Evolutionary conservation across 148 eudicot species (phyloP).

Genomic region (Agrostemma githago): DNA sequence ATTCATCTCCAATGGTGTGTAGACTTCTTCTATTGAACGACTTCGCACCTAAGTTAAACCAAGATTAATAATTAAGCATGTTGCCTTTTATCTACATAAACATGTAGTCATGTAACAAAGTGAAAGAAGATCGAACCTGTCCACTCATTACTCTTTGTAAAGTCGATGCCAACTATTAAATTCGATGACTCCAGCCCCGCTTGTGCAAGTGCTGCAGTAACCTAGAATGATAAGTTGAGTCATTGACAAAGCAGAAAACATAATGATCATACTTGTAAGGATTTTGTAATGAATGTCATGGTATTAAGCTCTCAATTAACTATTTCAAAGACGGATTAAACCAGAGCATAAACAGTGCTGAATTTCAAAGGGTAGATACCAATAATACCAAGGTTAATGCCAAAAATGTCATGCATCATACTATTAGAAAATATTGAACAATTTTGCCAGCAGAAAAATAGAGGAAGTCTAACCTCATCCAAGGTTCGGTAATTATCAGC

Average conservation of each 20-base stretch:
- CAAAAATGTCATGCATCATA: background rate
- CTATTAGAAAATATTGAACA: background rate
- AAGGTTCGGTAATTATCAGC: slow-evolving; percentile 77
- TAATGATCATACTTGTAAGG: background rate
- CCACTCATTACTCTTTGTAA: slow-evolving; percentile 99
- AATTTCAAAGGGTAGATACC: background rate
- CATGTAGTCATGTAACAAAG: background rate
- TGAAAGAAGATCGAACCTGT: slow-evolving; percentile 50
- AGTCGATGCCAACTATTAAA: slow-evolving; percentile 92
- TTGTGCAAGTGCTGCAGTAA: slow-evolving; percentile 88
- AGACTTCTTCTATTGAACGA: slow-evolving; percentile 76
- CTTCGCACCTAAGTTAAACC: slow-evolving; percentile 49
- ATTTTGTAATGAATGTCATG: no score
- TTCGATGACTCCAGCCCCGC: slow-evolving; percentile 98
- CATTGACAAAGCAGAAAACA: background rate
- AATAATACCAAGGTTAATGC: background rate
- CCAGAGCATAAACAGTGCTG: background rate
- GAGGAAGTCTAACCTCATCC: slow-evolving; percentile 57
- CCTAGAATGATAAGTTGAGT: slow-evolving; percentile 38
- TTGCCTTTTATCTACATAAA: slow-evolving; percentile 15
- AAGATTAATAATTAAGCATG: background rate
- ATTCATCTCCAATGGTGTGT: slow-evolving; percentile 70
- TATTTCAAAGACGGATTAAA: background rate
- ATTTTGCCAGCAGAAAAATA: background rate
- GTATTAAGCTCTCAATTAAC: background rate